phyloP scores from a whole-genome alignment of 495 filamentous ascomycete genomes.

The Elasticomyces elasticus region DNA sequence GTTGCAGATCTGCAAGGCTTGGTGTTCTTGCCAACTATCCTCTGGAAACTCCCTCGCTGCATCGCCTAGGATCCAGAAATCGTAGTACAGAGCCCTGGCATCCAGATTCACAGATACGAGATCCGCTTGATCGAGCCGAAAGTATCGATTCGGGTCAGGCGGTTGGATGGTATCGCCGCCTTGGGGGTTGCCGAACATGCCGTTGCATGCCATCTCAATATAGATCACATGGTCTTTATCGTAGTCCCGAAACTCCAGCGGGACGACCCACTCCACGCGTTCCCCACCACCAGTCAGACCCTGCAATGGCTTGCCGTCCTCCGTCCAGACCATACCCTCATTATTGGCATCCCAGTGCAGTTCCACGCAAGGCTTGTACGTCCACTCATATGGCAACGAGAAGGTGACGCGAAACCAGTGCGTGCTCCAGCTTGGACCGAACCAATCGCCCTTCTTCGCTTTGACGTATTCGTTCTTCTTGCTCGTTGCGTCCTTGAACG shows the following conservation, averaged over 20 bases:
- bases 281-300: constrained; percentile 90
- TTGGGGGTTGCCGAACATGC: constrained; percentile 90
- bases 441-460: constrained; percentile 65
- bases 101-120: constrained; percentile 83
- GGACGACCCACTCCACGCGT: constrained; percentile 80
- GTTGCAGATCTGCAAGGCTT: constrained; percentile 73
- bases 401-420: constrained; percentile 88
- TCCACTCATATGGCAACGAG: constrained; percentile 61
- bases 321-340: constrained; percentile 82
- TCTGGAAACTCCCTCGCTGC: constrained; percentile 31
- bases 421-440: constrained; percentile 96
- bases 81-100: constrained; percentile 71
- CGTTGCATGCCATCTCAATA: constrained; percentile 96
- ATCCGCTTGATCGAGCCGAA: constrained; percentile 63
- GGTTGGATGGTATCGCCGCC: constrained; percentile 84
- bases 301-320: constrained; percentile 80
- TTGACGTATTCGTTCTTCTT: constrained; percentile 65
- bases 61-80: constrained; percentile 86
- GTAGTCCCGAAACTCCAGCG: constrained; percentile 58
- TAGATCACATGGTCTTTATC: constrained; percentile 83
- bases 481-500: constrained; percentile 80
- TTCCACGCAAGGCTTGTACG: constrained; percentile 66
- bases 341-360: constrained; percentile 92
- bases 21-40: constrained; percentile 56
- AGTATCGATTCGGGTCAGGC: constrained; percentile 72